A percentile compares a stretch with the other conserved stretches of the same genome.
Evolutionary conservation across 179 eudicot genomes (phyloP).

Genomic region (Nepenthes alata): DNA sequence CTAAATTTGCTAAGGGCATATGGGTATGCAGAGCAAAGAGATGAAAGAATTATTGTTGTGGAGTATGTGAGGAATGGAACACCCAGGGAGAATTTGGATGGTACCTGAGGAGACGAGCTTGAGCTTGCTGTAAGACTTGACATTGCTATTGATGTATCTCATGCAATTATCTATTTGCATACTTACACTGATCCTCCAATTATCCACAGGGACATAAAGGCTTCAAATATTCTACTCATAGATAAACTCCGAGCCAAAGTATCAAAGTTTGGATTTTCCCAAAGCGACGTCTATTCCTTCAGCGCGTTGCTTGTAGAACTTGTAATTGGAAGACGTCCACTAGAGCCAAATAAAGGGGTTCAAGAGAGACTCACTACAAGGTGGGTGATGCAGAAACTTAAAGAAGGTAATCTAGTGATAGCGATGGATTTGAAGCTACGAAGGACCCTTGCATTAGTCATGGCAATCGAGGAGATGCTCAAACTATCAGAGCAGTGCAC

Average conservation of each 20-base stretch:
- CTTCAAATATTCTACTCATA: constrained; percentile 67
- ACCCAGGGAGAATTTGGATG: constrained; percentile 3
- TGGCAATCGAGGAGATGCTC: too few relatives aligned
- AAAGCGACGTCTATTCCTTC: constrained; percentile 82
- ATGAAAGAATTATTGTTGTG: too few relatives aligned
- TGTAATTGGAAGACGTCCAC: constrained; percentile 56
- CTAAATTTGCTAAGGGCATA: too few relatives aligned
- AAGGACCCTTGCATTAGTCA: too few relatives aligned
- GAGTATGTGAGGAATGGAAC: too few relatives aligned
- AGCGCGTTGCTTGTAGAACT: constrained; percentile 66
- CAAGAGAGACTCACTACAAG: constrained; percentile 38
- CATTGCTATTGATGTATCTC: constrained; percentile 62
- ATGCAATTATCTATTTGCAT: constrained; percentile 54
- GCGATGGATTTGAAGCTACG: too few relatives aligned
- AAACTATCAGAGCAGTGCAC: too few relatives aligned
- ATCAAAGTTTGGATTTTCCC: constrained; percentile 77
- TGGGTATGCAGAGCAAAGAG: too few relatives aligned
- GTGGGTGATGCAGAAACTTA: constrained; percentile 28
- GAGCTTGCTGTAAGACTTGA: constrained; percentile 56
- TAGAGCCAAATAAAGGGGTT: constrained; percentile 29
- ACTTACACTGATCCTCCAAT: constrained; percentile 62
- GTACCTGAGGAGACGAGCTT: constrained; percentile 30
- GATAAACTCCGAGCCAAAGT: constrained; percentile 65
- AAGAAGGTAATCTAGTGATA: too few relatives aligned
- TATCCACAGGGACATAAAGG: constrained; percentile 79